phyloP scores from a whole-genome alignment of 2,329 filamentous ascomycete genomes.

The Onygena corvina region DNA sequence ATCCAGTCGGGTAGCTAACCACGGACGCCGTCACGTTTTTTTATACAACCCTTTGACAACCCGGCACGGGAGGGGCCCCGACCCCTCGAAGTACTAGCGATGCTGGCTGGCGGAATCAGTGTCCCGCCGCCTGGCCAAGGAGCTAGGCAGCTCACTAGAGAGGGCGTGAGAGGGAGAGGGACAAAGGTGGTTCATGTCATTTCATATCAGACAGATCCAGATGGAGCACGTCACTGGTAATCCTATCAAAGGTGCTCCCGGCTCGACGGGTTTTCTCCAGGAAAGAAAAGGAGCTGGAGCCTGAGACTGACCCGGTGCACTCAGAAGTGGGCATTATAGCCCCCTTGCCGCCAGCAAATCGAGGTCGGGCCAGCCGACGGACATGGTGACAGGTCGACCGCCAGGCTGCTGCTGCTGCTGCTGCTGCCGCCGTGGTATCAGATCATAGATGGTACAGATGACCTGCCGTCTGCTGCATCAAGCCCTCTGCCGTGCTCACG shows the following conservation, averaged over 20 bases:
- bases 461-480: background rate
- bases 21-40: too few relatives aligned
- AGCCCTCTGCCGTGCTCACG: background rate
- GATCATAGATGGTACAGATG: background rate
- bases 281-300: background rate
- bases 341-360: background rate
- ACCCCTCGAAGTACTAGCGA: background rate
- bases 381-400: constrained; percentile 1
- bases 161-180: background rate
- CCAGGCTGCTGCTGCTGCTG: background rate
- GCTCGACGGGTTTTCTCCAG: background rate
- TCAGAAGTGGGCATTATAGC: constrained; percentile 3
- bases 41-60: too few relatives aligned
- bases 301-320: background rate
- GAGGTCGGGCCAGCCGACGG: background rate
- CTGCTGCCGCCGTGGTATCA: background rate
- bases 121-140: background rate
- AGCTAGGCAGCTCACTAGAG: too few relatives aligned
- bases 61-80: background rate
- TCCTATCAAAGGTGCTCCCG: constrained; percentile 1
- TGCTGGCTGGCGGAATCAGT: background rate
- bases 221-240: background rate
- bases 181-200: constrained; percentile 2
- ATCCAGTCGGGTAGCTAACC: too few relatives aligned
- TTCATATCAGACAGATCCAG: background rate